A percentile compares a stretch with the other conserved stretches of the same genome.
These are phyloP conservation scores for Phytopythium ostracodes DNA, from an alignment of 352 stramenopile genomes.

Conservation along the genomic window DNA sequence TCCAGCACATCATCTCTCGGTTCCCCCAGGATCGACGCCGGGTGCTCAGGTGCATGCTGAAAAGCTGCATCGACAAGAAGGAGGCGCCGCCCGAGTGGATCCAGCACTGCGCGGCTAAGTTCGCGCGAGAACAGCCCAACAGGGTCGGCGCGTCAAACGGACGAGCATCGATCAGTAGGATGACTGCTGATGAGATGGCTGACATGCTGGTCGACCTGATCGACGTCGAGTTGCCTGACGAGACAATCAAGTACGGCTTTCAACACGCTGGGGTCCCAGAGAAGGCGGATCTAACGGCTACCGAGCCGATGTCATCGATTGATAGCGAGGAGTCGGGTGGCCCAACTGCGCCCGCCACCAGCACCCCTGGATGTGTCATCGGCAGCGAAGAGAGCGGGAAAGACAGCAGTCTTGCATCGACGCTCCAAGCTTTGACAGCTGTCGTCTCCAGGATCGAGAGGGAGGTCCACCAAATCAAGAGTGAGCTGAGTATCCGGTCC, in stretches of 20 bases:
- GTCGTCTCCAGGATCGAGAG: background rate
- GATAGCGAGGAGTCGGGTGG: background rate
- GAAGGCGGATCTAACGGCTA: too few species aligned
- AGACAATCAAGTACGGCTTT: background rate
- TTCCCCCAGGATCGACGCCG: slow-evolving; percentile 13
- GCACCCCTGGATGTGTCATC: too few species aligned
- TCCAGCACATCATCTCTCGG: slow-evolving; percentile 1
- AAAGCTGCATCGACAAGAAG: slow-evolving; percentile 13
- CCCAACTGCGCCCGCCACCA: too few species aligned
- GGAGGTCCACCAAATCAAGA: background rate
- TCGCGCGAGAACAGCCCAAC: too few species aligned
- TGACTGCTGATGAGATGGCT: background rate
- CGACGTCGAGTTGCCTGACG: background rate
- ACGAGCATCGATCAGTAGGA: too few species aligned
- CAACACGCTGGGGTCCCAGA: background rate
- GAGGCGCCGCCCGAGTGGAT: slow-evolving; percentile 10
- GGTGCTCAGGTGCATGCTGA: slow-evolving; percentile 11
- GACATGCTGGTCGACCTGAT: background rate
- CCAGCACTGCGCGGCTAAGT: background rate
- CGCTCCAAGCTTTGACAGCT: background rate
- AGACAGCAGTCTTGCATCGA: background rate
- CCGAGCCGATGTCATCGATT: background rate
- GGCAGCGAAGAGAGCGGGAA: background rate
- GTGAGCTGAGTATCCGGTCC: background rate
- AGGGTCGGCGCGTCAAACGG: too few species aligned